Conservation (phyloP, 257 asterid genomes). For the Scutellaria baicalensis region DNA sequence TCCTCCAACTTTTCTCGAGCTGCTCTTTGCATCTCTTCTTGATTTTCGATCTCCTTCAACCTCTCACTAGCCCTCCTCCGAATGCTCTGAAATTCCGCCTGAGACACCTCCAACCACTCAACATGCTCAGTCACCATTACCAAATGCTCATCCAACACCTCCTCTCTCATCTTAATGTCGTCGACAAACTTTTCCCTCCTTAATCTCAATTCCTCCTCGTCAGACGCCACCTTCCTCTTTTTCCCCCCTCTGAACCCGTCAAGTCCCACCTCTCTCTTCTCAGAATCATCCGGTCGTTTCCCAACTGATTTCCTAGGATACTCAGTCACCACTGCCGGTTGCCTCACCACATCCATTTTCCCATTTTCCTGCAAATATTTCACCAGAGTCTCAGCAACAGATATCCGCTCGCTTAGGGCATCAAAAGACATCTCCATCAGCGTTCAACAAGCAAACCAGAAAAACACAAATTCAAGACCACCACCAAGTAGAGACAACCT, state of each 20-base stretch:
- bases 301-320: conserved; percentile 3
- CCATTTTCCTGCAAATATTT: background rate
- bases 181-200: conserved; percentile 2
- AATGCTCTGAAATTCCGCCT: background rate
- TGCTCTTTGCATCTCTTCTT: background rate
- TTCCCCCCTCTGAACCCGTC: conserved; percentile 10
- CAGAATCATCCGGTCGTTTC: background rate
- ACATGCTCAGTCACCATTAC: background rate
- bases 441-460: background rate
- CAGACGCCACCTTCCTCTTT: conserved; percentile 8
- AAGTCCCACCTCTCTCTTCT: conserved; percentile 12
- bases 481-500: background rate
- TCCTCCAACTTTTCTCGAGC: conserved; percentile 9
- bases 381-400: conserved; percentile 12
- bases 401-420: conserved; percentile 6
- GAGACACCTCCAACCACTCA: conserved; percentile 3
- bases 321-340: conserved; percentile 4
- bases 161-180: background rate
- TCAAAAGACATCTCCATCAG: conserved; percentile 5
- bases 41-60: conserved; percentile 11
- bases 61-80: background rate
- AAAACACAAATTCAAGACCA: background rate
- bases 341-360: conserved; percentile 7
- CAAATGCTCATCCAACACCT: background rate
- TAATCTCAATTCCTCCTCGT: conserved; percentile 8